Evolutionary conservation across 2,329 filamentous ascomycete genomes (phyloP), one percentile per base, ranked within the genome.

Genomic region (Colletotrichum sp.): DNA sequence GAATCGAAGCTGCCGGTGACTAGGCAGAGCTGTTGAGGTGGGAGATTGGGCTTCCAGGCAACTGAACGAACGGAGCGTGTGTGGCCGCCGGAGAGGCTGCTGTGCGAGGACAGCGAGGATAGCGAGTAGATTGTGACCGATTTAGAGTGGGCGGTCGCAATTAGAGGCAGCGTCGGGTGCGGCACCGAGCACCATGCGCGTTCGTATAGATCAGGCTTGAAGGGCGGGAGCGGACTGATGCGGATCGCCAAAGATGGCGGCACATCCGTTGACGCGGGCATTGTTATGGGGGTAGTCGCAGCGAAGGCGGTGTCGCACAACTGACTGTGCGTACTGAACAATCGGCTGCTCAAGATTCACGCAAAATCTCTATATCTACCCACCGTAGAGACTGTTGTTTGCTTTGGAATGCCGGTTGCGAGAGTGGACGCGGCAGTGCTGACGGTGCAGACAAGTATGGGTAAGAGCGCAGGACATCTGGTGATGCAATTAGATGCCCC

Each of bases 1-100:
- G 95, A 94, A 84, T 99, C 97, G 83, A 99, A 99, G 83, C 94
- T 97, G 6, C 95, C 97, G 0, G 96, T 98, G 7, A 96, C 96
- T 18, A 99, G 90, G 60, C 96, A 95, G 72, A 94, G 93, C 82
- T 93, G 92, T 77, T 88, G 85, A 5, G 87, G 85, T 16, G 89
- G 86, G 59, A 91, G 85, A 76, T 90, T 89, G 0, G 96, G 96
- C 85, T 98, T 98, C 97, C 97, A 78, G 48, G 95, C 93, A 24
- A 93, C 92, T 66, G 92, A 92, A 71, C 97, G 92, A n/a, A 99
- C 93, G 80, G 94, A 97, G 72, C 97, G 94, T 80, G 95, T 95
- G 86, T 99, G 97, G 9, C 96, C 97, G 76, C 96, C 96, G 9
- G 93, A 93, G 71, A 99, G 93, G 24, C 91, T 91, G 81, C 93